Evolutionary conservation across 179 eudicot species (phyloP).

Genomic region (Heliamphora pulchella): DNA sequence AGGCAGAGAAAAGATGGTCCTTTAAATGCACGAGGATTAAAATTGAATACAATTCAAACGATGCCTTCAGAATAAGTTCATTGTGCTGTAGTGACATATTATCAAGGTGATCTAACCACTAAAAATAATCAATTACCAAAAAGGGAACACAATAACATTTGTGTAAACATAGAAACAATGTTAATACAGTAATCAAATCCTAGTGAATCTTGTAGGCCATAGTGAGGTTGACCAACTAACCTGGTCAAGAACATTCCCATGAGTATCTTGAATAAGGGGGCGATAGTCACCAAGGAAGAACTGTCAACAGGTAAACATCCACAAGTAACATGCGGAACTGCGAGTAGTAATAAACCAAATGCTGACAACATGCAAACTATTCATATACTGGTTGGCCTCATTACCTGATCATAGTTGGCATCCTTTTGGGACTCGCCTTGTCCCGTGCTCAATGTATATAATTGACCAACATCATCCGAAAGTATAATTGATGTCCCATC

Average conservation of each 20-base stretch:
- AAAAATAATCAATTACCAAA: not conserved
- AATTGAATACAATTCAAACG: not conserved
- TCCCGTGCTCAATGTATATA: constrained; percentile 79
- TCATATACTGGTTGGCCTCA: not conserved
- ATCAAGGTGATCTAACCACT: not conserved
- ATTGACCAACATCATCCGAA: constrained; percentile 93
- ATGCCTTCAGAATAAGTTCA: not conserved
- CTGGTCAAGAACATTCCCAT: constrained; percentile 96
- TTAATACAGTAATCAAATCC: not conserved
- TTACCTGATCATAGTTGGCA: constrained; percentile 93
- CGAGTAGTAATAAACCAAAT: constrained; percentile 2
- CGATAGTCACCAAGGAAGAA: constrained; percentile 97
- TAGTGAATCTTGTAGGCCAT: not conserved
- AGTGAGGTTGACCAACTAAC: constrained; percentile 30
- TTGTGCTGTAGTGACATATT: not conserved
- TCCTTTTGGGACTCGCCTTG: constrained; percentile 91
- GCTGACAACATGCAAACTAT: not conserved
- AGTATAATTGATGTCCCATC: constrained; percentile 97
- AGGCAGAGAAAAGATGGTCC: not conserved
- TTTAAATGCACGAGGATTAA: not conserved
- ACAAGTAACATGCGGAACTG: constrained; percentile 13
- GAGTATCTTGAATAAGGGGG: constrained; percentile 78
- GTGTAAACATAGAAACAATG: not conserved
- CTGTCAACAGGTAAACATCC: constrained; percentile 33
- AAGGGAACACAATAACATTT: not conserved